Base-by-base conservation (phyloP, 2,329 filamentous ascomycete genomes). In the Fusarium kyushuense region DNA sequence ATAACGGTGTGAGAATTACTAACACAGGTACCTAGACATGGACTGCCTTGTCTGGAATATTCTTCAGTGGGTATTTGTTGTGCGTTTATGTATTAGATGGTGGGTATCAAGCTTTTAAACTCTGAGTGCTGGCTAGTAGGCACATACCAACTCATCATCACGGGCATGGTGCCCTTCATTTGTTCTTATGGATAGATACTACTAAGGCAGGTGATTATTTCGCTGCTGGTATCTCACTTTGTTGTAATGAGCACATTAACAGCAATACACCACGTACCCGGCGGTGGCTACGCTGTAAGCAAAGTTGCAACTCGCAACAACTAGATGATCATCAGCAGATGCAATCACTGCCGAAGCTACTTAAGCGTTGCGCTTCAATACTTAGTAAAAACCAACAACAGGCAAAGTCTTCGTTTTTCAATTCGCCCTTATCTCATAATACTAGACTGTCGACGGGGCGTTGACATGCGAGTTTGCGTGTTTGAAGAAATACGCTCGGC, bases 281-380 rank as follows among this genome's bases (percentile, higher is more conserved):
- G n/a, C 19, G 12, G n/a, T 36, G n/a, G 19, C 14, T 40, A 40
- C 8, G 38, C 4, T 43, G 25, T 11, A 29, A 11, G 41, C 29
- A 17, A 63, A 40, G 59, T 51, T 48, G 46, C 47, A 53, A 23
- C 23, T 23, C 14, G 11, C 21, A 42, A 29, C 27, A 56, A 56
- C 35, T 30, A 64, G 41, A 58, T 35, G 46, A 58, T 53, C 19
- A 58, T 63, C 45, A 45, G 58, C n/a, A 56, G 45, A 63, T 64
- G 19, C 38, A 29, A 40, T 35, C 21, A 41, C 38, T 41, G 19
- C 38, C 38, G 13, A 41, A 23, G 23, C 7, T 7, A 25, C 7
- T 10, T 35, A 32, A 11, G 23, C 41, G 25, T 46, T 23, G n/a
- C 17, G 45, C 10, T 52, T 64, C 30, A 11, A 58, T 32, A 14